Base-by-base conservation (phyloP, 2,329 filamentous ascomycete species). In the Penicillium decumbens region DNA sequence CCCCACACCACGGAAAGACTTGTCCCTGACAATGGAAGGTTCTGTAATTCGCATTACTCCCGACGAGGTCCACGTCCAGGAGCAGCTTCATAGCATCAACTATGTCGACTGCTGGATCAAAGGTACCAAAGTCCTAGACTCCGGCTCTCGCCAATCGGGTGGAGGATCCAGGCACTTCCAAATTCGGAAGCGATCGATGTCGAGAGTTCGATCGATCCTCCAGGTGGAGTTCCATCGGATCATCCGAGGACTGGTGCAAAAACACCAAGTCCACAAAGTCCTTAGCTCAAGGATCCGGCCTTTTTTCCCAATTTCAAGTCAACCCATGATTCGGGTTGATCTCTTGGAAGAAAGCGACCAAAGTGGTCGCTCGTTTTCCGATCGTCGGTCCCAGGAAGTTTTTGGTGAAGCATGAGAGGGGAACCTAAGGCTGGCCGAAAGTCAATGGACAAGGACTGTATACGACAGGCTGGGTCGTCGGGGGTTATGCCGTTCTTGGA, bases 31-130 rank as follows among this genome's bases (percentile, higher is more conserved):
- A 20, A 12, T 10, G 8, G 3, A 33, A 61, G 59, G 59, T 8
- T 56, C 58, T 1, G 51, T 61, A 8, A 54, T 61, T 20, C 59
- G 59, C 37, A 61, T 61, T 23, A 60, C 51, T 3, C 59, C 59
- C 1, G 54, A 61, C 10, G 59, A 61, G 30, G 35, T 61, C 0
- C 59, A 61, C n/a, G 44, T 59, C 13, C 49, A 55, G 41, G 57
- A 61, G 20, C 51, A 53, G 20, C 45, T 50, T 20, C 38, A 44
- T 13, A 43, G 51, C 13, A 30, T 41, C 3, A 43, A 24, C 8
- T 29, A 48, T 32, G 50, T 47, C 13, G 54, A 60, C 37, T 8
- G 51, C 35, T 56, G 56, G 59, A 50, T 59, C 41, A 57, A 59
- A 38, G 56, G 53, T 27, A 49, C 42, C n/a, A 20, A 43, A 12